Percentiles rank a stretch among this genome's conserved stretches.
Conservation (phyloP, 192 early-diverging fungal species). For the Backusella macrospora region DNA sequence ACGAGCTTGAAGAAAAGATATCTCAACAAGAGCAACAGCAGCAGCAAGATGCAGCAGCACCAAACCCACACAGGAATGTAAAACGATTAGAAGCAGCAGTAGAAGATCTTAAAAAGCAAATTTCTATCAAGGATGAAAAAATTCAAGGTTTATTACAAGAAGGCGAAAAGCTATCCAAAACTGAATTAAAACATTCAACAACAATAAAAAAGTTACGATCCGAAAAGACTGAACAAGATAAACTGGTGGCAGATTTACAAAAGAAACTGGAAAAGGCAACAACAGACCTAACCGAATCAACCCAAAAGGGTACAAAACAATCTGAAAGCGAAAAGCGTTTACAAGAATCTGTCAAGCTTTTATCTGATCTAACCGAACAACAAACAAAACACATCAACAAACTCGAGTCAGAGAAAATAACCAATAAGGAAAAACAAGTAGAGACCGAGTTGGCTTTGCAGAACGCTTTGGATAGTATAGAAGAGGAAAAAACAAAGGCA, state of each 20-base stretch:
- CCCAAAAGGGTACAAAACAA: slow-evolving; percentile 43
- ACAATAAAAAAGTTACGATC: slow-evolving; percentile 74
- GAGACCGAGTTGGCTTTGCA: slow-evolving; percentile 13
- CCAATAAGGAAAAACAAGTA: slow-evolving; percentile 10
- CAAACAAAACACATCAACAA: slow-evolving; percentile 38
- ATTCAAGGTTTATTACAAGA: slow-evolving; percentile 50
- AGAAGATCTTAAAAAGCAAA: slow-evolving; percentile 45
- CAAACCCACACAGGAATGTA: neutral
- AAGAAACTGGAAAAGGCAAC: slow-evolving; percentile 53
- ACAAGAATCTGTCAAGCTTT: slow-evolving; percentile 32
- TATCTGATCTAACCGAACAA: slow-evolving; percentile 31
- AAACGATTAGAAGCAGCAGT: slow-evolving; percentile 41
- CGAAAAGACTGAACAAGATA: slow-evolving; percentile 66
- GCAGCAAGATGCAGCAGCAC: neutral
- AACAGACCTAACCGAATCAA: slow-evolving; percentile 51
- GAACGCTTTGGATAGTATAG: slow-evolving; percentile 15
- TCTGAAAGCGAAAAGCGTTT: slow-evolving; percentile 45
- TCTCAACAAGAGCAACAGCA: slow-evolving; percentile 12
- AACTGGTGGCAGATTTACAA: slow-evolving; percentile 48
- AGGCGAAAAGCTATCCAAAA: slow-evolving; percentile 77
- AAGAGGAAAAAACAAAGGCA: slow-evolving; percentile 23
- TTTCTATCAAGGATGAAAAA: slow-evolving; percentile 50
- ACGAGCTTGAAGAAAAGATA: neutral
- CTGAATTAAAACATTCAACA: slow-evolving; percentile 70
- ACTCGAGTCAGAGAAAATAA: slow-evolving; percentile 23